Evolutionary conservation across 106 monocot species (phyloP).

Genomic region (Alisma plantagoaquatica): DNA sequence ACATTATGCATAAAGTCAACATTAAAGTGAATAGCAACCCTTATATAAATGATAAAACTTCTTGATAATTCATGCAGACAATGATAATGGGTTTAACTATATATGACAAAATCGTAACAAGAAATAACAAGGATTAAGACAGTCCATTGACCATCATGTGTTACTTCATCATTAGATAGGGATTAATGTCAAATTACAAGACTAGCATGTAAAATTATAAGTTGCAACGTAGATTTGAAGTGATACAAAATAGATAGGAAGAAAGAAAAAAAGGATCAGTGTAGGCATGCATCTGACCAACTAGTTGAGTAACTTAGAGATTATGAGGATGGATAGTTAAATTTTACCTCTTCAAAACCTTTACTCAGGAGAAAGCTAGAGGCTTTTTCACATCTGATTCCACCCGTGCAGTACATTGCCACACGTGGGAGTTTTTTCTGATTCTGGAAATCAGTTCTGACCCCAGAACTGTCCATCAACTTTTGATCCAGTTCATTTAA

Average conservation of each 20-base stretch:
- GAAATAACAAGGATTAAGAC: too few relatives aligned
- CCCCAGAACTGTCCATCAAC: too few relatives aligned
- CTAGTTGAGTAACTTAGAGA: neutral
- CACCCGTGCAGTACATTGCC: slow-evolving; percentile 97
- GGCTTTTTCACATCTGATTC: slow-evolving; percentile 96
- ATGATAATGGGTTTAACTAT: too few relatives aligned
- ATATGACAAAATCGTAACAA: too few relatives aligned
- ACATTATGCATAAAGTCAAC: neutral
- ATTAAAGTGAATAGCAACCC: neutral
- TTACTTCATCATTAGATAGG: too few relatives aligned
- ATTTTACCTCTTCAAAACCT: slow-evolving; percentile 95
- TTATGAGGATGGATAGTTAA: neutral
- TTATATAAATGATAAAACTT: too few relatives aligned
- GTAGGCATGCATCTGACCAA: too few relatives aligned
- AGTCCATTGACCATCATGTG: too few relatives aligned
- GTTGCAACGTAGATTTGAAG: neutral
- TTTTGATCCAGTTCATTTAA: slow-evolving; percentile 17
- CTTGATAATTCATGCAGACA: too few relatives aligned
- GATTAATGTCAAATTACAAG: neutral
- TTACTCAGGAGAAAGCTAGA: slow-evolving; percentile 89
- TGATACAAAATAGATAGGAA: neutral
- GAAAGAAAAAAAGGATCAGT: neutral
- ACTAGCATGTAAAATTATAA: neutral
- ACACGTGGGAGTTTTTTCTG: slow-evolving; percentile 49
- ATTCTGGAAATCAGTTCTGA: slow-evolving; percentile 1